A percentile compares a stretch with the other conserved stretches of the same genome.
Conservation (phyloP, 1,284 basidiomycete genomes). For the Rhodofomes roseus region DNA sequence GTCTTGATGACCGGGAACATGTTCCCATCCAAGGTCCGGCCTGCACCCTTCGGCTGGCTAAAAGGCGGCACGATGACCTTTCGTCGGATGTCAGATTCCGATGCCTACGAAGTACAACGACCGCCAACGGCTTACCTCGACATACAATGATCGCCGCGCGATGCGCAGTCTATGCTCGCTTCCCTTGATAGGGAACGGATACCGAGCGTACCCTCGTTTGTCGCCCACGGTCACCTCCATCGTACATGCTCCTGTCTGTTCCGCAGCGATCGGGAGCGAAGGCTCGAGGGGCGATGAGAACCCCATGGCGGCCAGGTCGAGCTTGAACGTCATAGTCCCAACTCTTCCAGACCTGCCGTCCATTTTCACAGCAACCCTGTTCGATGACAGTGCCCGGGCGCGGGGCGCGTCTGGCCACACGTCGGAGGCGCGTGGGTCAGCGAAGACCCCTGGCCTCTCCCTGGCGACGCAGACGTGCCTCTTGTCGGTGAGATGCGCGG, state of each 20-base stretch:
- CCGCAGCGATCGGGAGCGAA: not conserved
- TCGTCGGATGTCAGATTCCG: conserved; percentile 10
- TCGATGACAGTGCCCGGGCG: not conserved
- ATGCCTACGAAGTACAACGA: conserved; percentile 14
- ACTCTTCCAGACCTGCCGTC: not conserved
- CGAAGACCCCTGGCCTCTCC: not conserved
- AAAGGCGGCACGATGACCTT: conserved; percentile 27
- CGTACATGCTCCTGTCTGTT: not conserved
- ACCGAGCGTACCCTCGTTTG: not conserved
- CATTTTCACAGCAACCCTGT: not conserved
- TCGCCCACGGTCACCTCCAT: not conserved
- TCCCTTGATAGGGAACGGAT: not conserved
- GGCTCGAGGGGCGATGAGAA: not conserved
- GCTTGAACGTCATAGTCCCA: not conserved
- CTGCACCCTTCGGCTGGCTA: conserved; percentile 27
- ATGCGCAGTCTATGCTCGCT: conserved; percentile 17
- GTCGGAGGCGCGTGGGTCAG: not conserved
- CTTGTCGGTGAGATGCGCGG: not conserved
- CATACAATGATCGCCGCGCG: conserved; percentile 48
- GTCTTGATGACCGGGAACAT: not conserved
- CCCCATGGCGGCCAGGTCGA: not conserved
- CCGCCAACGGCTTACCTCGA: conserved; percentile 45
- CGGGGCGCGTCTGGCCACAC: not conserved
- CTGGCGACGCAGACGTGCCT: not conserved
- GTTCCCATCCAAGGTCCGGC: not conserved